phyloP scores from a whole-genome alignment of 257 asterid species.

The Solanum bulbocastanum region DNA sequence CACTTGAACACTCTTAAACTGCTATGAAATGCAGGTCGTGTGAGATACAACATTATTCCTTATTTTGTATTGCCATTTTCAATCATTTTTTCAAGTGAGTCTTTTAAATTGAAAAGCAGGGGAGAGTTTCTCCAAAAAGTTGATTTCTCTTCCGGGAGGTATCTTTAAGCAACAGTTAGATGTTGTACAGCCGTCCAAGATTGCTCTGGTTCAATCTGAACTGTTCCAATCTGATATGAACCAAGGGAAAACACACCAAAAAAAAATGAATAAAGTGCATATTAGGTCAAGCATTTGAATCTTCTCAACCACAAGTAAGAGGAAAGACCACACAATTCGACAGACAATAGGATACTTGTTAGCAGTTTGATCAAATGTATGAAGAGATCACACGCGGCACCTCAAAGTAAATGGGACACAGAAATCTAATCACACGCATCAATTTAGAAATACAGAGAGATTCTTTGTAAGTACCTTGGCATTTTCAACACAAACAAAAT shows the following conservation, averaged over 20 bases:
- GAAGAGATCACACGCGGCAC: not conserved
- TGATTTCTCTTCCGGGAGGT: not conserved
- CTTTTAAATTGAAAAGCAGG: not conserved
- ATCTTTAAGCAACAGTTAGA: constrained; percentile 42
- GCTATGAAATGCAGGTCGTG: not conserved
- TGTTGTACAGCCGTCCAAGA: constrained; percentile 83
- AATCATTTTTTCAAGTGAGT: not conserved
- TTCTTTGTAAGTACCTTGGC: constrained; percentile 53
- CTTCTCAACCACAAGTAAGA: not conserved
- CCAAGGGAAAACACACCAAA: not conserved
- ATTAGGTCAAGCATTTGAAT: not conserved
- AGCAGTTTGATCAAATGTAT: not conserved
- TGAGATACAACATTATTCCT: not conserved
- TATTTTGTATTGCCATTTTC: not conserved
- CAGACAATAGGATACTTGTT: not conserved
- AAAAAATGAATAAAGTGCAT: not conserved
- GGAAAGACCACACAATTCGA: not conserved
- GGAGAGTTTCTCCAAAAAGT: not conserved
- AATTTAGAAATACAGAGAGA: not conserved
- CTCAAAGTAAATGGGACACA: not conserved
- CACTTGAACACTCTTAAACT: not conserved
- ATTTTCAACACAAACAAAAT: constrained; percentile 92
- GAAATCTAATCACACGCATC: not conserved
- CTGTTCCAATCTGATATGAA: constrained; percentile 58
- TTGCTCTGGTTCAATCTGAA: constrained; percentile 57